Percentiles rank a stretch among this genome's conserved stretches.
Conservation (phyloP, 2,329 filamentous ascomycete genomes). For the Calonectria pauciramosa region DNA sequence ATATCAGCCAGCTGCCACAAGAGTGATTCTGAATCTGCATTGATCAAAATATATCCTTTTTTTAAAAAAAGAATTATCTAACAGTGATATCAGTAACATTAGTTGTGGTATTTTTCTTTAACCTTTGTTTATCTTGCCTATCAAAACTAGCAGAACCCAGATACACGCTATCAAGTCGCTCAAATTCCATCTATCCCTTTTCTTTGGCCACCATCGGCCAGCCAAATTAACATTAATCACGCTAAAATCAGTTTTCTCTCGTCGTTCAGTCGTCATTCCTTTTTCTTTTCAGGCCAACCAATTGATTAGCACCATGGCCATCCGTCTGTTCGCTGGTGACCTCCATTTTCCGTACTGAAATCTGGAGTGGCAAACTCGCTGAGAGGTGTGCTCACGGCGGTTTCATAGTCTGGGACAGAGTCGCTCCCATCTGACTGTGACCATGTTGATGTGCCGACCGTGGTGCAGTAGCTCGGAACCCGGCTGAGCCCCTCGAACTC, state of each 20-base stretch:
- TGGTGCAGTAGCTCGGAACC: not conserved
- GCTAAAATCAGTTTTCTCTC: not conserved
- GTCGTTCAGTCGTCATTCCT: not conserved
- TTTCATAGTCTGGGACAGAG: not conserved
- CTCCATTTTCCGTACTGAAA: not conserved
- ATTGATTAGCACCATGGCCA: not conserved
- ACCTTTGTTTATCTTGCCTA: not conserved
- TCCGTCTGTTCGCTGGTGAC: not conserved
- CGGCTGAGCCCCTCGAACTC: not conserved
- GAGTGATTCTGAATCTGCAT: not conserved
- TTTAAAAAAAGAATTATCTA: not conserved
- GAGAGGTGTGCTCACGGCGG: not conserved
- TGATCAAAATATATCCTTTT: not conserved
- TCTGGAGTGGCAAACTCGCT: not conserved
- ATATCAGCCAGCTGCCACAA: not conserved
- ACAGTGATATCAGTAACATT: not conserved
- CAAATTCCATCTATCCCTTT: not conserved
- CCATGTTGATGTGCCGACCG: not conserved
- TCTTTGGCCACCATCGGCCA: not conserved
- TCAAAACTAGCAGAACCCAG: not conserved
- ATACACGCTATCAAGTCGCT: not conserved
- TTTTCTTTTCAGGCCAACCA: no score
- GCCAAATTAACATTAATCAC: not conserved
- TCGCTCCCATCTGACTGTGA: not conserved
- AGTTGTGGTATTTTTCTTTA: not conserved